Percentiles rank a stretch among this genome's conserved stretches.
These are phyloP conservation scores for Populus hybrid DNA, from an alignment of 441 rosid species.

Conservation along the genomic window DNA sequence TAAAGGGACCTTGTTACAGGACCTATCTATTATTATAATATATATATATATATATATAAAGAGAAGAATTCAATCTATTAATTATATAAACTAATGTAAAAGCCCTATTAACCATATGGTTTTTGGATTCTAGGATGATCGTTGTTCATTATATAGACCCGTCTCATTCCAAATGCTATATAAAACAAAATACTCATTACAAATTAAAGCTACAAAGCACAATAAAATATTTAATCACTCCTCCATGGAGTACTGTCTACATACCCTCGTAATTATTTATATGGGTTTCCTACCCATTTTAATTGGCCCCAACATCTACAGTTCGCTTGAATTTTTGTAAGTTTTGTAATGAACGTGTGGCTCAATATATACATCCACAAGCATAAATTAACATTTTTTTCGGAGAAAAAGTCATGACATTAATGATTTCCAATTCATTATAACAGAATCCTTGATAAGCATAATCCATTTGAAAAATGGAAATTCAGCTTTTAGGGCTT, in stretches of 20 bases:
- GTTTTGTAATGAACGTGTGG: conserved; percentile 31
- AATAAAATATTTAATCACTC: conserved; percentile 19
- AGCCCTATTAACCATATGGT: not conserved
- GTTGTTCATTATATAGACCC: not conserved
- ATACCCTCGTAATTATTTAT: conserved; percentile 26
- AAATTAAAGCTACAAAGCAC: conserved; percentile 4
- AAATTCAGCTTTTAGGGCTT: not conserved
- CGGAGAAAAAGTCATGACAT: conserved; percentile 1
- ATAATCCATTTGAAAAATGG: conserved; percentile 7
- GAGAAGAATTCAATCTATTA: not conserved
- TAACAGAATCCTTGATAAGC: conserved; percentile 6
- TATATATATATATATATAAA: not conserved
- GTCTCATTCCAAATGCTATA: conserved; percentile 9
- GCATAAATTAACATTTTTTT: not conserved
- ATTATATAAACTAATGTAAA: not conserved
- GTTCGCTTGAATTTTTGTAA: not conserved
- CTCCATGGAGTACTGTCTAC: not conserved
- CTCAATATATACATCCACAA: conserved; percentile 14
- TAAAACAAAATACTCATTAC: not conserved
- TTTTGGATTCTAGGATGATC: not conserved
- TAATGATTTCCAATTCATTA: conserved; percentile 26
- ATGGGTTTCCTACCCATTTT: conserved; percentile 12
- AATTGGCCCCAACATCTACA: conserved; percentile 17
- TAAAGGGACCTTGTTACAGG: too few relatives aligned
- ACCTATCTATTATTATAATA: not conserved